Conservation (phyloP, 208 protist species). For the Leishmania martiniquensis region DNA sequence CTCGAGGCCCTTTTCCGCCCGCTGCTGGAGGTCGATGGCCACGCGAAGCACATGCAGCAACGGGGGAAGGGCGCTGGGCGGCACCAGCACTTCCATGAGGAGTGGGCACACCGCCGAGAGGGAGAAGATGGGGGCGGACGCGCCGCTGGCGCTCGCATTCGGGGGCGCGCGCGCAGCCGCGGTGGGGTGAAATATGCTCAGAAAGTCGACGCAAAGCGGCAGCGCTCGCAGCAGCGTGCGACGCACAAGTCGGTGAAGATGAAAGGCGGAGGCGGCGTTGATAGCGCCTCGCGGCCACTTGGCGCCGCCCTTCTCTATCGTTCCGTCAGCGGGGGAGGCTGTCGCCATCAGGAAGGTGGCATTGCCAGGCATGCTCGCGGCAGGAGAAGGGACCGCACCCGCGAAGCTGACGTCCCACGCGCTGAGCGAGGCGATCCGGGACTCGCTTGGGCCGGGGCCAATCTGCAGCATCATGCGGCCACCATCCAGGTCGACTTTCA, state of each 20-base stretch:
- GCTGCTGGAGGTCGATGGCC: conserved; percentile 1
- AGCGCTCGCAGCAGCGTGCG: conserved; percentile 48
- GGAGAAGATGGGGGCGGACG: conserved; percentile 12
- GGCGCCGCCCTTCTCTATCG: background rate
- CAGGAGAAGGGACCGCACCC: background rate
- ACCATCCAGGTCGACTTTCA: background rate
- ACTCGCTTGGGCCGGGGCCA: conserved; percentile 39
- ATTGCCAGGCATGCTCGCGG: conserved; percentile 20
- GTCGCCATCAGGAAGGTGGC: conserved; percentile 20
- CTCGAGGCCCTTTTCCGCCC: conserved; percentile 1
- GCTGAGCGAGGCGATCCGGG: conserved; percentile 23
- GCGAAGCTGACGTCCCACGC: conserved; percentile 48
- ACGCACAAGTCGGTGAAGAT: conserved; percentile 50
- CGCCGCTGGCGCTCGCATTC: background rate
- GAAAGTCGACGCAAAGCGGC: conserved; percentile 45
- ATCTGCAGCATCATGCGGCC: conserved; percentile 30
- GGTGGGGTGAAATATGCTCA: background rate
- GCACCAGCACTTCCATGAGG: conserved; percentile 47
- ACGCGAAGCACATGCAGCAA: conserved; percentile 25
- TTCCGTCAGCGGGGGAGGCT: background rate
- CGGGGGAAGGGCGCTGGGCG: conserved; percentile 25
- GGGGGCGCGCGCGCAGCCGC: background rate
- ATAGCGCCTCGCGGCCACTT: conserved; percentile 29
- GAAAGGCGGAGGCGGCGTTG: conserved; percentile 41
- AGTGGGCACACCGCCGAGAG: conserved; percentile 35